Percentiles rank a stretch among this genome's conserved stretches.
Evolutionary conservation across 306 rosid species (phyloP).

Genomic region (Malus domestica): DNA sequence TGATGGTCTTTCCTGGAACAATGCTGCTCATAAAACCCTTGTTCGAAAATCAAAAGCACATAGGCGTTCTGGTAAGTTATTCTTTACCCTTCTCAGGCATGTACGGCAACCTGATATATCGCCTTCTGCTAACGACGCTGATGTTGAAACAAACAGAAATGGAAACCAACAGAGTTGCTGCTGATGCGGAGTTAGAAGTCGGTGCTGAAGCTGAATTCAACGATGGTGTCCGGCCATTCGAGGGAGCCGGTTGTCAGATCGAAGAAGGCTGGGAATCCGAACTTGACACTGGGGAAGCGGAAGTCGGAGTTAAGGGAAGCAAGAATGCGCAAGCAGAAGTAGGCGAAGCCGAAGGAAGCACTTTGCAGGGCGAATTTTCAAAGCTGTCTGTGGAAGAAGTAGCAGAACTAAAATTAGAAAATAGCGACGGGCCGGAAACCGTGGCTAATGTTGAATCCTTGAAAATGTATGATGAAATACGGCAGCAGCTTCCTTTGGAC

Average conservation of each 20-base stretch:
- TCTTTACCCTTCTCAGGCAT: background rate
- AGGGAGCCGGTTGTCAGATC: slow-evolving; percentile 8
- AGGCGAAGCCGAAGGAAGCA: slow-evolving; percentile 31
- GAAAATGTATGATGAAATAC: slow-evolving; percentile 54
- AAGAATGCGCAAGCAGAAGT: slow-evolving; percentile 10
- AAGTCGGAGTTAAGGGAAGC: slow-evolving; percentile 12
- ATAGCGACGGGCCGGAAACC: slow-evolving; percentile 38
- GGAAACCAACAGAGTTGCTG: background rate
- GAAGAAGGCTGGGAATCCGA: background rate
- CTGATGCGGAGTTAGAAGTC: slow-evolving; percentile 5
- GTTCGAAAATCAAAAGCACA: slow-evolving; percentile 27
- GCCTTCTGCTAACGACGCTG: background rate
- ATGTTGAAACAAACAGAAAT: background rate
- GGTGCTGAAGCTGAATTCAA: background rate
- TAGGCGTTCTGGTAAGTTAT: slow-evolving; percentile 26
- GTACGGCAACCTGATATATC: background rate
- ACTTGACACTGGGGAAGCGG: background rate
- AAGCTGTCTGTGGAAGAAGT: slow-evolving; percentile 42
- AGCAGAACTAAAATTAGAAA: slow-evolving; percentile 20
- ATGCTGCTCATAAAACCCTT: slow-evolving; percentile 64
- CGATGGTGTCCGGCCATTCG: background rate
- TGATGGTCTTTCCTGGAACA: slow-evolving; percentile 97
- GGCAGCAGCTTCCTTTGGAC: slow-evolving; percentile 22
- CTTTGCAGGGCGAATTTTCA: slow-evolving; percentile 59
- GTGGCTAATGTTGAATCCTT: slow-evolving; percentile 40